Evolutionary conservation across 2,329 filamentous ascomycete species (phyloP).

Genomic region (Aspergillus aculeatus): DNA sequence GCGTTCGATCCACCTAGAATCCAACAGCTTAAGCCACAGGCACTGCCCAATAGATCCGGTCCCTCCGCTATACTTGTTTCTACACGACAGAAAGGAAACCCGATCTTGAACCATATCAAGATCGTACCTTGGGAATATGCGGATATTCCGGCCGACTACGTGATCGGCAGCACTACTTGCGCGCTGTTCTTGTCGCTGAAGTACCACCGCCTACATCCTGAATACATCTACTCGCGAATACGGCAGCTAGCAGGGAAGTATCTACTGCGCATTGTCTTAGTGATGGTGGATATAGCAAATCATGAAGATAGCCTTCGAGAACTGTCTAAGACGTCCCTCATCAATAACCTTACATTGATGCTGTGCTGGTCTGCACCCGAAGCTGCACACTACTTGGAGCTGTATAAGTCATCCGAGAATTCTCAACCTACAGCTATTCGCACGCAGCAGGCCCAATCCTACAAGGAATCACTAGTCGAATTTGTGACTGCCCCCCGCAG

Average conservation of each 20-base stretch:
- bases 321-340: constrained; percentile 83
- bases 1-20: constrained; percentile 52
- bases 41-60: constrained; percentile 64
- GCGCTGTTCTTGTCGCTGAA: constrained; percentile 92
- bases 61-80: constrained; percentile 86
- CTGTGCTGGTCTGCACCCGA: constrained; percentile 94
- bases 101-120: constrained; percentile 78
- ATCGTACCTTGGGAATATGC: constrained; percentile 93
- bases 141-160: constrained; percentile 93
- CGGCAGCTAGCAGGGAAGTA: constrained; percentile 81
- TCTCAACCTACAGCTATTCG: constrained; percentile 78
- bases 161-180: constrained; percentile 81
- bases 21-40: constrained; percentile 85
- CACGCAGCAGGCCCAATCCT: constrained; percentile 78
- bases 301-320: constrained; percentile 89
- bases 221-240: constrained; percentile 96
- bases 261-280: constrained; percentile 78
- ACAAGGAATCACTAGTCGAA: constrained; percentile 83
- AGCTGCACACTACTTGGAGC: constrained; percentile 86
- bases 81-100: constrained; percentile 90
- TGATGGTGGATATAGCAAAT: constrained; percentile 92
- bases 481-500: constrained; percentile 88
- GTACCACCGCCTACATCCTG: constrained; percentile 94
- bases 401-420: constrained; percentile 93
- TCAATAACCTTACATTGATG: constrained; percentile 90